Evolutionary conservation across 306 rosid genomes (phyloP).

Genomic region (Cyamopsis tetragonoloba): DNA sequence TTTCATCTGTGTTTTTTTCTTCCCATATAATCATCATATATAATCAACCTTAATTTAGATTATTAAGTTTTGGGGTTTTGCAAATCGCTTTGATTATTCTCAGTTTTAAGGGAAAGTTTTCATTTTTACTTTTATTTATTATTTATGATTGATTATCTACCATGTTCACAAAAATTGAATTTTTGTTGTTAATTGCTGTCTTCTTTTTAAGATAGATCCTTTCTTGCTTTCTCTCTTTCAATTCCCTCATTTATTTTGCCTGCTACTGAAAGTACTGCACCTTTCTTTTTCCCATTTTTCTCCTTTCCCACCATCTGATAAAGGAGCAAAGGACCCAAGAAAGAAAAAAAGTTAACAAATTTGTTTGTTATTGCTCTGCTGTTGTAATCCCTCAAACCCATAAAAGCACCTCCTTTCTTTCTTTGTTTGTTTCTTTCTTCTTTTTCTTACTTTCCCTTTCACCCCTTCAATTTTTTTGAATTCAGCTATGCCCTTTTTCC

Average conservation of each 20-base stretch:
- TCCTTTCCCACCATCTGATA: slow-evolving; percentile 39
- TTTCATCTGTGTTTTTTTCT: slow-evolving; percentile 34
- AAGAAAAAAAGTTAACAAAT: slow-evolving; percentile 24
- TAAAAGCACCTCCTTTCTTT: slow-evolving; percentile 42
- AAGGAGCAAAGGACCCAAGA: slow-evolving; percentile 44
- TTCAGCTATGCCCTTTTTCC: slow-evolving; percentile 27
- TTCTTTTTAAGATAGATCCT: slow-evolving; percentile 40
- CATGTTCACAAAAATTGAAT: too few relatives aligned
- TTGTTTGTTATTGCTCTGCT: slow-evolving; percentile 43
- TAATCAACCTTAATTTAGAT: slow-evolving; percentile 37
- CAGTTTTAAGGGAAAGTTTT: slow-evolving; percentile 25
- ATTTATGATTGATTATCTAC: too few relatives aligned
- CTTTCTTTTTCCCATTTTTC: slow-evolving; percentile 37
- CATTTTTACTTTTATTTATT: too few relatives aligned
- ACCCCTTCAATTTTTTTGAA: background rate
- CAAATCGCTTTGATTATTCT: slow-evolving; percentile 34
- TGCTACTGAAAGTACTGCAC: slow-evolving; percentile 49
- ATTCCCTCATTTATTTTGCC: slow-evolving; percentile 25
- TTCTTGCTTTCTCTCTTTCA: too few relatives aligned
- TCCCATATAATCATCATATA: slow-evolving; percentile 48
- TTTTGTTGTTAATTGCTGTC: slow-evolving; percentile 39
- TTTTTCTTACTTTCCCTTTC: slow-evolving; percentile 27
- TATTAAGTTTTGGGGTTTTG: slow-evolving; percentile 17
- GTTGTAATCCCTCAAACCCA: slow-evolving; percentile 45
- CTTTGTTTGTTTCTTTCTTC: slow-evolving; percentile 36